Evolutionary conservation across 352 stramenopile species (phyloP).

Genomic region (Globisporangium carolinianum): DNA sequence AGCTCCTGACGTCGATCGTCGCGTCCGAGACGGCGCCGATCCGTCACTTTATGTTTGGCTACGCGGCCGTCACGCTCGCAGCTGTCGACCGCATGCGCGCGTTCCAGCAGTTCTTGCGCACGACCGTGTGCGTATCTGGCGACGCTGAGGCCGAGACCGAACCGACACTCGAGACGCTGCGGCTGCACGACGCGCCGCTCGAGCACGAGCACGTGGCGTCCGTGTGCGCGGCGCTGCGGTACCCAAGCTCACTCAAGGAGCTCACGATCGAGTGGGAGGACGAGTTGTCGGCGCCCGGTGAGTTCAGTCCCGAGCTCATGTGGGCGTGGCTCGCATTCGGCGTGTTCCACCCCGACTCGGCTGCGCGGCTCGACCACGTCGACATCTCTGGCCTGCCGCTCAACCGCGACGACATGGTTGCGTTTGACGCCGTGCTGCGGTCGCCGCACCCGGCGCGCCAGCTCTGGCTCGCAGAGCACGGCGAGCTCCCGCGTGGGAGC

Average conservation of each 20-base stretch:
- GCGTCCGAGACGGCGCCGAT: conserved; percentile 1
- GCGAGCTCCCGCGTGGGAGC: conserved; percentile 14
- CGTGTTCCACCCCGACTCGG: conserved; percentile 23
- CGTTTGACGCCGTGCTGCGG: conserved; percentile 11
- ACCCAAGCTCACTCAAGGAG: neutral
- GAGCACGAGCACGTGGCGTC: neutral
- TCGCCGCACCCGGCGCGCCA: conserved; percentile 15
- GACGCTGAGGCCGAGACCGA: no score
- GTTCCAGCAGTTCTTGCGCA: neutral
- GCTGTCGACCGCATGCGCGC: neutral
- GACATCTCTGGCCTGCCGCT: neutral
- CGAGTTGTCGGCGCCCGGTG: neutral
- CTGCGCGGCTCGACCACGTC: neutral
- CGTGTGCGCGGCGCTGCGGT: conserved; percentile 1
- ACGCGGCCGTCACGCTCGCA: neutral
- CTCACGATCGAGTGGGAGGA: neutral
- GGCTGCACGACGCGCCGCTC: neutral
- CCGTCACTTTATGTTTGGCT: neutral
- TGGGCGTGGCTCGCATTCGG: conserved; percentile 39
- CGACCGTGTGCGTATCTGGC: neutral
- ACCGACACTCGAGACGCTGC: neutral
- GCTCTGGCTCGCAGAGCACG: conserved; percentile 15
- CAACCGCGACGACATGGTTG: conserved; percentile 1
- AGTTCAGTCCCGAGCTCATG: conserved; percentile 12
- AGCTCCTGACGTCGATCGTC: neutral